Base-by-base conservation (phyloP, 2,329 filamentous ascomycete species). In the Pyrenochaeta sp. region DNA sequence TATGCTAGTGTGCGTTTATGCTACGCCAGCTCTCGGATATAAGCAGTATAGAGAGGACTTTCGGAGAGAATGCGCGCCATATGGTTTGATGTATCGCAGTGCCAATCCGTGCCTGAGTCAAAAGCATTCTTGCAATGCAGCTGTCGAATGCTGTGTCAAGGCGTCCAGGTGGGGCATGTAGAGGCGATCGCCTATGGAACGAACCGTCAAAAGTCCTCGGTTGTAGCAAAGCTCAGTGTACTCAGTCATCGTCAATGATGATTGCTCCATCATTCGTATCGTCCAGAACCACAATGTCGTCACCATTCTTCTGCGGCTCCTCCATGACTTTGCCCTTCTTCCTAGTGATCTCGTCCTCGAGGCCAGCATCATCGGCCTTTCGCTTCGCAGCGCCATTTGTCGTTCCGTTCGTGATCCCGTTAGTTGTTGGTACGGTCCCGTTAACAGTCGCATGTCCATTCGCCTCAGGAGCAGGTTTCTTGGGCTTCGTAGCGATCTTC, bases 401-500 rank as follows among this genome's bases (percentile, higher is more conserved):
- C 10, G 45, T 48, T 35, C 60, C 63, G 30, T 67, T 70, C 0
- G 59, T 45, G 7, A 53, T 73, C 20, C 77, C 75, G 49, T 73
- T 75, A 14, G 45, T 36, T 10, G 42, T 45, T 30, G 46, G 21
- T 37, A 49, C 36, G 45, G 61, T 37, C 61, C 58, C n/a, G 54
- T 64, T 58, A 6, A 46, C 42, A 15, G 48, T 46, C 12, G 55
- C 59, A 17, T 72, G 61, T 12, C 72, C 77, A 41, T 64, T 77
- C 40, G 53, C 71, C 23, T 61, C 58, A 1, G 61, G 41, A 7
- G 45, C 45, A 10, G 67, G 59, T 33, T 68, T 64, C 56, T 78
- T 80, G 2, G 81, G 76, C 61, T 80, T 82, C 5, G 73, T 69
- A 1, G 81, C 78, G 39, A 86, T 82, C 5, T 80, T 74, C 4